Evolutionary conservation across 1,284 basidiomycete genomes (phyloP), one percentile per base, ranked within the genome.

Genomic region (Fomitopsis pinicola): DNA sequence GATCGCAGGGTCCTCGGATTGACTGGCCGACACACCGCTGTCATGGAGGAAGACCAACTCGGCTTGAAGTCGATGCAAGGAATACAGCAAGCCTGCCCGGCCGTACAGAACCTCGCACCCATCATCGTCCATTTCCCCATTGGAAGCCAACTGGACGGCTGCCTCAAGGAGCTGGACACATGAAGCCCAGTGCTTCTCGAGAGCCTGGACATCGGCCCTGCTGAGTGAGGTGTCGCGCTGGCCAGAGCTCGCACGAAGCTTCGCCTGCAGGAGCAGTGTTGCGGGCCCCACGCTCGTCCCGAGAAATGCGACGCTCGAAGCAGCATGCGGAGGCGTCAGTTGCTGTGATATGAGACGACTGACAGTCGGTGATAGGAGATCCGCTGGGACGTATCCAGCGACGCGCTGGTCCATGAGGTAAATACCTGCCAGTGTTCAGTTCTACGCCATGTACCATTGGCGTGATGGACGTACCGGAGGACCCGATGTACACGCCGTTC

Each of bases 21-120:
- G 17, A 36, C 35, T 36, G 59, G 12, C 35, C 35, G 44, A n/a
- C 17, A 22, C 22, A 9, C 22, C 58, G 50, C 22, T 57, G 55
- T 17, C 44, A 58, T 14, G 60, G 10, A 42, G 53, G 30, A 62
- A 35, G 7, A 54, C 52, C 38, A 64, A 52, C 45, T 67, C 68
- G 10, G 59, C 57, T 69, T 78, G 76, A 19, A 85, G 72, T 30
- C 73, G 72, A 0, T 83, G 73, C 19, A 85, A 71, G 5, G 79
- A 77, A 63, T 85, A 84, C 0, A 86, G 74, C 26, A 85, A 69
- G 5, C 84, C 83, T 17, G 82, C 82, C 42, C 82, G 81, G 0
- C 83, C 83, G 65, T 84, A 86, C 5, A 86, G 73, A 10, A 84
- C 77, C 66, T 85, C 84, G 65, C 81, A 83, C 14, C 78, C 80